A percentile compares a stretch with the other conserved stretches of the same genome.
Conservation (phyloP, 164 flowering plant species). For the Cinnamomum micranthum region DNA sequence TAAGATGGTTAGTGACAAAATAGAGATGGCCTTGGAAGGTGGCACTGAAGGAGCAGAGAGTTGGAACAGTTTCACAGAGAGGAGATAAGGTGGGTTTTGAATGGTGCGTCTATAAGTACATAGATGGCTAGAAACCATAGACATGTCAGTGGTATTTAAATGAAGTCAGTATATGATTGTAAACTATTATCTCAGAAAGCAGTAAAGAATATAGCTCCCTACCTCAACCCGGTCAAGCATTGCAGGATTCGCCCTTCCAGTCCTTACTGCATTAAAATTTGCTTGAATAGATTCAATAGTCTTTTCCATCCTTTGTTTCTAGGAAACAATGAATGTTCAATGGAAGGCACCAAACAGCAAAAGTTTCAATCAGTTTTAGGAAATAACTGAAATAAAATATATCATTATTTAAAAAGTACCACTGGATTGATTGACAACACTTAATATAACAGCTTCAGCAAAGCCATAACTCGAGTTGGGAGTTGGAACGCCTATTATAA, state of each 20-base stretch:
- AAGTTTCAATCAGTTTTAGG: neutral
- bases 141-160: no score
- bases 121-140: no score
- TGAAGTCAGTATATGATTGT: neutral
- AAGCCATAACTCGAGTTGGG: neutral
- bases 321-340: constrained; percentile 5
- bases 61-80: no score
- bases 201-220: neutral
- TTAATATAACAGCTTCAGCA: neutral
- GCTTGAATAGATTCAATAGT: constrained; percentile 60
- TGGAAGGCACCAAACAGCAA: neutral
- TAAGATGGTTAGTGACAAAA: no score
- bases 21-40: no score
- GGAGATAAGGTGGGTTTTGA: no score
- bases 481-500: neutral
- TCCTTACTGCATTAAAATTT: constrained; percentile 78
- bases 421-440: neutral
- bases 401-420: neutral
- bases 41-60: no score
- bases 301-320: constrained; percentile 94
- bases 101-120: no score
- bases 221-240: constrained; percentile 93
- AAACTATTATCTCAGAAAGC: neutral
- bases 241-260: constrained; percentile 82
- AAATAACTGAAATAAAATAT: neutral